Conservation (phyloP, 2,329 filamentous ascomycete species). For the Epicoccum nigrum region DNA sequence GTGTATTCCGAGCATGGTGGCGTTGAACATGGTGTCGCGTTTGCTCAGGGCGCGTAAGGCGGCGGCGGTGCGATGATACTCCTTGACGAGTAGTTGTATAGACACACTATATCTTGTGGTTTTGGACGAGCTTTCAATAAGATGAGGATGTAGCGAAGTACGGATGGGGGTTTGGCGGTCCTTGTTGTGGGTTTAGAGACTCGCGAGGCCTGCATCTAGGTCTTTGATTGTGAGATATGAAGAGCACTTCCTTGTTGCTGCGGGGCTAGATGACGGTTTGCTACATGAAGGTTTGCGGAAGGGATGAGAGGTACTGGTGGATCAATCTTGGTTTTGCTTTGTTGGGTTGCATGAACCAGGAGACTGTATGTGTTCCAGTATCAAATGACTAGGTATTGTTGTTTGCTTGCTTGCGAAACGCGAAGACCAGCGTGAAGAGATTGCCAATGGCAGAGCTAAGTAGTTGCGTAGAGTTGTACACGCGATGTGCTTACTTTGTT, state of each 20-base stretch:
- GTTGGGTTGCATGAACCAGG: too few species aligned
- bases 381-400: too few species aligned
- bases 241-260: constrained; percentile 1
- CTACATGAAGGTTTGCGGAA: too few species aligned
- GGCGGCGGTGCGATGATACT: constrained; percentile 1
- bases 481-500: background rate
- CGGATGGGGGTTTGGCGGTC: constrained; percentile 29
- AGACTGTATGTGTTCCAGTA: too few species aligned
- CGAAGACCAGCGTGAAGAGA: too few species aligned
- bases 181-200: background rate
- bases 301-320: too few species aligned
- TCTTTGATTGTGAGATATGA: too few species aligned
- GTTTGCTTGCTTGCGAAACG: too few species aligned
- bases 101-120: constrained; percentile 7
- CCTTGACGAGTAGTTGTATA: constrained; percentile 5
- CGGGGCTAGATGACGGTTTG: too few species aligned
- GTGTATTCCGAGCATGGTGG: background rate
- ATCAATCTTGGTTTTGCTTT: too few species aligned
- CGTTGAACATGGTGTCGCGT: background rate
- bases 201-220: background rate
- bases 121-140: constrained; percentile 38
- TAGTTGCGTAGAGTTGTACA: too few species aligned
- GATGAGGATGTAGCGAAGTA: constrained; percentile 36
- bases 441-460: too few species aligned
- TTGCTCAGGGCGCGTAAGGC: constrained; percentile 4